Evolutionary conservation across 495 filamentous ascomycete species (phyloP), one percentile per base, ranked within the genome.

Genomic region (Penicilliopsis zonata): DNA sequence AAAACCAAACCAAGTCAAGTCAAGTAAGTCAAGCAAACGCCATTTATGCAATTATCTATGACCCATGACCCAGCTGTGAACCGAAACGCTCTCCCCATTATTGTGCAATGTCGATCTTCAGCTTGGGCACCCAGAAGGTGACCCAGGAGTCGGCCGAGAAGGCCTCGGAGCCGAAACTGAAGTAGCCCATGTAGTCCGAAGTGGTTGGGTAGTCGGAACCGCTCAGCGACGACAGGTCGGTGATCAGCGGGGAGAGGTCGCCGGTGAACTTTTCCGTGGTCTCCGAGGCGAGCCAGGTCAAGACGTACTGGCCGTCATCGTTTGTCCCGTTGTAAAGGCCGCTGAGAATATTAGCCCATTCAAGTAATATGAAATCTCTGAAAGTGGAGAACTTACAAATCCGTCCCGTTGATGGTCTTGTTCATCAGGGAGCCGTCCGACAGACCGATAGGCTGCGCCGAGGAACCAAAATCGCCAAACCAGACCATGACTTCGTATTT

Each of bases 401-500:
- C 31, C 2, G 41, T 49, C 10, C 47, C 46, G 7, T 52, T 43
- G n/a, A 63, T 4, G 1, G 24, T 42, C n/a, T 36, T 38, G 9
- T 33, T 49, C 1, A 32, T 30, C 3, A 34, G 21, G 0, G 40
- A 30, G 1, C 36, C 31, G 7, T 18, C 27, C 6, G 9, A 4
- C 14, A 41, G 33, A 10, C 57, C 60, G 30, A 55, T 42, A 9
- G 53, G 49, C 13, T 55, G 34, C 7, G 50, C 35, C 1, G 40
- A n/a, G 8, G 25, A 3, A n/a, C 48, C 47, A 29, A 47, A 46
- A 1, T 35, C 31, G 5, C 44, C 58, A 41, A 67, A 61, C 51
- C 52, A 65, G 16, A 65, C 41, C 53, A 66, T 65, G 44, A 67
- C 52, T 40, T 67, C 63, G 51, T 47, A 59, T 1, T 43, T 34